These are phyloP conservation scores for Kingdonia uniflora DNA, from an alignment of 164 flowering plant species.

Conservation along the genomic window DNA sequence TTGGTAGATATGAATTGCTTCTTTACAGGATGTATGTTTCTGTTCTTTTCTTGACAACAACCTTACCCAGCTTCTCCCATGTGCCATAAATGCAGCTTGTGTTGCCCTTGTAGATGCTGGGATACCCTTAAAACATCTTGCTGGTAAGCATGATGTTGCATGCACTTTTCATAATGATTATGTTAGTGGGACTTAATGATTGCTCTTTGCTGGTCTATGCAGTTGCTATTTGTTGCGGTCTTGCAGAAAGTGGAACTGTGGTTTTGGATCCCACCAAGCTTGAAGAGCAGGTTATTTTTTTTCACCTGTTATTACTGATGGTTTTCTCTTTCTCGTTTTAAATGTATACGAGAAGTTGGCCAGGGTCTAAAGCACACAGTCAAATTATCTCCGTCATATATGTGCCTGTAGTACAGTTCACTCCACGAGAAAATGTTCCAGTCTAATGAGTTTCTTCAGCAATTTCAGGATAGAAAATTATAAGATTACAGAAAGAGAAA, in stretches of 20 bases:
- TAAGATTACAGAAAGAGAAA: too few species aligned
- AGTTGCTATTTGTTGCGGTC: slow-evolving; percentile 82
- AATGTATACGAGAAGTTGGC: too few species aligned
- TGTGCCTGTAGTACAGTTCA: too few species aligned
- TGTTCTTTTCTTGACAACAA: slow-evolving; percentile 34
- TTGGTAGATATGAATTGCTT: not conserved
- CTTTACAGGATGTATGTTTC: not conserved
- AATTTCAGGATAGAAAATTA: too few species aligned
- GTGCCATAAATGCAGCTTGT: slow-evolving; percentile 91
- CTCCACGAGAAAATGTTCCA: too few species aligned
- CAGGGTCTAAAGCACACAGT: too few species aligned
- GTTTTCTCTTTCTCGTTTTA: too few species aligned
- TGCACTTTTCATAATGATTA: not conserved
- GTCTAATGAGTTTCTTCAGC: too few species aligned
- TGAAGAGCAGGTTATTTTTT: slow-evolving; percentile 70
- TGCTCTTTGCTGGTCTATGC: slow-evolving; percentile 13
- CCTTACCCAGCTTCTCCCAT: slow-evolving; percentile 65
- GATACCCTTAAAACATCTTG: slow-evolving; percentile 81
- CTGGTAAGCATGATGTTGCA: slow-evolving; percentile 42
- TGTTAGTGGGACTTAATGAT: not conserved
- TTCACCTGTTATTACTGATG: not conserved
- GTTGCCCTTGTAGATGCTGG: slow-evolving; percentile 96
- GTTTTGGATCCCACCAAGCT: slow-evolving; percentile 76
- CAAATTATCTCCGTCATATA: too few species aligned
- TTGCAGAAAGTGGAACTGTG: slow-evolving; percentile 42